These are phyloP conservation scores for Pterocarpus santalinus DNA, from an alignment of 306 rosid species.

Conservation along the genomic window DNA sequence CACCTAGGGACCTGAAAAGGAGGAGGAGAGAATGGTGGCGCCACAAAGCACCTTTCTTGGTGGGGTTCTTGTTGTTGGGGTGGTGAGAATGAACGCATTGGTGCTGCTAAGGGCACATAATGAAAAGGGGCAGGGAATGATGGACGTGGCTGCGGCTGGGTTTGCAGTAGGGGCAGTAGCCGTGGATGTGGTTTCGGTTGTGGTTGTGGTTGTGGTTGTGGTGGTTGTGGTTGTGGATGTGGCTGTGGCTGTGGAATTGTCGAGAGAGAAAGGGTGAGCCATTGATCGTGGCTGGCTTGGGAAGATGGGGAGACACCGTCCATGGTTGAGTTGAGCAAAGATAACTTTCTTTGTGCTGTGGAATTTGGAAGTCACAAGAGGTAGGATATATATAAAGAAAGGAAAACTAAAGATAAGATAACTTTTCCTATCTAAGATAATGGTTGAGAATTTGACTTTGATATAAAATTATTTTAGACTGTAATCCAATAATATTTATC, in stretches of 20 bases:
- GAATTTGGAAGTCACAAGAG: no score
- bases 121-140: no score
- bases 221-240: background rate
- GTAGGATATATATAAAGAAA: no score
- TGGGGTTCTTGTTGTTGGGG: background rate
- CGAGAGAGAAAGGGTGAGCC: slow-evolving; percentile 29
- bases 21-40: background rate
- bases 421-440: no score
- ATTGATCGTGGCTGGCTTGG: background rate
- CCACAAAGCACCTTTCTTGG: background rate
- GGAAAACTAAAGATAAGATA: no score
- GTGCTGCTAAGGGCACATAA: background rate
- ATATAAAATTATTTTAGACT: no score
- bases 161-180: no score
- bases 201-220: background rate
- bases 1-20: background rate
- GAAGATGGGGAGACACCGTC: background rate
- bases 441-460: no score
- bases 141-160: background rate
- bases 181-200: background rate
- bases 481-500: no score
- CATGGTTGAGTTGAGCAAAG: slow-evolving; percentile 1
- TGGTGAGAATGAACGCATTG: background rate
- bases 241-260: background rate
- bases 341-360: background rate